Conservation (phyloP, 441 rosid genomes). For the Heliophila coronopifolia region DNA sequence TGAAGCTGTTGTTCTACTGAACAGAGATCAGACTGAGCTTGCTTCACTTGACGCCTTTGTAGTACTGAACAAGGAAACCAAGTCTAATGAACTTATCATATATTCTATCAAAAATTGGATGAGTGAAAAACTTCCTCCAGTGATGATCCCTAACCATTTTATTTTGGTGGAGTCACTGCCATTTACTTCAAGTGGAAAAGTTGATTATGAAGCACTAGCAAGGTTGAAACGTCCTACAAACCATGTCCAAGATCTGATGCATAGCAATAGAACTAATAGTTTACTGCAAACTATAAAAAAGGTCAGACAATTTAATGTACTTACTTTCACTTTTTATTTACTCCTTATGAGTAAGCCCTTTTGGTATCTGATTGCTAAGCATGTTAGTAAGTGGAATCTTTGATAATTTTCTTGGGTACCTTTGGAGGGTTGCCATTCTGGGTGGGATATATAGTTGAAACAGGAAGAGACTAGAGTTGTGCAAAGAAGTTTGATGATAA, state of each 20-base stretch:
- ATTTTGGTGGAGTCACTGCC: conserved; percentile 52
- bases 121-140: conserved; percentile 49
- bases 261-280: conserved; percentile 20
- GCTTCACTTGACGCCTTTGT: conserved; percentile 52
- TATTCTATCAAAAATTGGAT: conserved; percentile 54
- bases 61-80: conserved; percentile 37
- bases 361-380: not conserved
- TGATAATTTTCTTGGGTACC: conserved; percentile 1
- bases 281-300: conserved; percentile 54
- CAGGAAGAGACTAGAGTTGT: not conserved
- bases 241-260: conserved; percentile 30
- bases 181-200: conserved; percentile 71
- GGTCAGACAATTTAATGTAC: conserved; percentile 46
- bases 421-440: not conserved
- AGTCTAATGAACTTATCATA: conserved; percentile 31
- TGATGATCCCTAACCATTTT: conserved; percentile 64
- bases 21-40: conserved; percentile 37
- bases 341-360: not conserved
- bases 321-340: not conserved
- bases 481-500: not conserved
- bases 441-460: not conserved
- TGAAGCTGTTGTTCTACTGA: conserved; percentile 62
- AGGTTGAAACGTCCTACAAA: conserved; percentile 24
- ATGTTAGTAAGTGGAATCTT: conserved; percentile 15
- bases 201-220: conserved; percentile 57